Conservation (phyloP, 768 basidiomycete species). For the Rickenella mellea region DNA sequence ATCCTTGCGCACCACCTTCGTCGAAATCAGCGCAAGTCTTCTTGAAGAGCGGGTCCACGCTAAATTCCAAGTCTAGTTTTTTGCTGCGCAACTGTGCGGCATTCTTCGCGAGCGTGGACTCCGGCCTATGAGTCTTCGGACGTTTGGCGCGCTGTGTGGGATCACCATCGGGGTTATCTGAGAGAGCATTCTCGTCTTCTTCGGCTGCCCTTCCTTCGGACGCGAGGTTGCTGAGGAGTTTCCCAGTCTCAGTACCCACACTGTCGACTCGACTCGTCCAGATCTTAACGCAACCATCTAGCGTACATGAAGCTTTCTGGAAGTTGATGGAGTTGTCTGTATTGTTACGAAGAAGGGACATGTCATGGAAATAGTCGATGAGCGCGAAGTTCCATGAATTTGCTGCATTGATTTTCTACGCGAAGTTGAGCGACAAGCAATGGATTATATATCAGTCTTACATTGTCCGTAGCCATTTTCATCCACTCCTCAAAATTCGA, state of each 20-base stretch:
- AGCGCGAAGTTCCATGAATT: slow-evolving; percentile 98
- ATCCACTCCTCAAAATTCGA: slow-evolving; percentile 99
- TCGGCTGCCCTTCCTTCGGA: slow-evolving; percentile 48
- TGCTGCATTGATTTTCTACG: slow-evolving; percentile 93
- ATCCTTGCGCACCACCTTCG: slow-evolving; percentile 91
- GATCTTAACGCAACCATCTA: slow-evolving; percentile 98
- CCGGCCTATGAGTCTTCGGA: slow-evolving; percentile 47
- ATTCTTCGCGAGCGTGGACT: slow-evolving; percentile 85
- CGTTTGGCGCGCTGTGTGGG: slow-evolving; percentile 50
- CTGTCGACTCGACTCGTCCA: slow-evolving; percentile 98
- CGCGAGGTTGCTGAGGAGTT: slow-evolving; percentile 82
- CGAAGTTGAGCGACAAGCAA: slow-evolving; percentile 9
- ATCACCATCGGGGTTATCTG: slow-evolving; percentile 49
- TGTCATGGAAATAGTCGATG: slow-evolving; percentile 98
- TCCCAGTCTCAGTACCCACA: slow-evolving; percentile 93
- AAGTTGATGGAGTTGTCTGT: slow-evolving; percentile 97
- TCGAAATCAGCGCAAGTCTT: slow-evolving; percentile 99
- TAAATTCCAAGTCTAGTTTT: slow-evolving; percentile 91
- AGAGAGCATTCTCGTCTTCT: slow-evolving; percentile 51
- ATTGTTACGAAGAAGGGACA: slow-evolving; percentile 89
- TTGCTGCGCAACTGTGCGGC: slow-evolving; percentile 75
- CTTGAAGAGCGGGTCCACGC: slow-evolving; percentile 92
- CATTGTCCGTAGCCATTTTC: slow-evolving; percentile 99
- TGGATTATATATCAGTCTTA: slow-evolving; percentile 27
- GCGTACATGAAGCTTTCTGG: slow-evolving; percentile 93